phyloP scores from a whole-genome alignment of 441 rosid species.

The Pelargonium cotyledonis region DNA sequence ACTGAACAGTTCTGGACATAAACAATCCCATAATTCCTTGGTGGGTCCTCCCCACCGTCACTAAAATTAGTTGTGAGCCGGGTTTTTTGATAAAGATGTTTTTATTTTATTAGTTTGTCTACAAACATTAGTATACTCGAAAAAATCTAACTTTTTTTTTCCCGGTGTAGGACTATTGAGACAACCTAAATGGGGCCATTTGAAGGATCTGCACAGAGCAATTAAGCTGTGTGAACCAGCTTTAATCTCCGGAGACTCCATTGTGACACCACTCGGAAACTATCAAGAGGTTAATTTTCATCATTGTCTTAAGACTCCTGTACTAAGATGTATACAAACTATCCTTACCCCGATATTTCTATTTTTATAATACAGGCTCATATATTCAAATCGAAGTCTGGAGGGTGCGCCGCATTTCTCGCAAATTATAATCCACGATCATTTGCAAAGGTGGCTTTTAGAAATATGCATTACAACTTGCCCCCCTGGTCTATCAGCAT shows the following conservation, averaged over 20 bases:
- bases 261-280: constrained; percentile 64
- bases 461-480: constrained; percentile 70
- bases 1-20: too few relatives aligned
- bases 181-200: constrained; percentile 97
- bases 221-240: constrained; percentile 86
- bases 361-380: constrained; percentile 57
- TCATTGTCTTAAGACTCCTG: constrained; percentile 7
- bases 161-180: constrained; percentile 56
- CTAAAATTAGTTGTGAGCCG: too few relatives aligned
- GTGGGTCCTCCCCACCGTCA: too few relatives aligned
- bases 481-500: constrained; percentile 99
- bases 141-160: constrained; percentile 9
- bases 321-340: not conserved
- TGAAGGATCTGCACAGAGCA: constrained; percentile 92
- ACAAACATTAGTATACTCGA: constrained; percentile 1
- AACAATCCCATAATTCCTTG: too few relatives aligned
- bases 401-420: constrained; percentile 93
- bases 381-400: constrained; percentile 63
- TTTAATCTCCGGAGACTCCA: constrained; percentile 60
- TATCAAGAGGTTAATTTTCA: constrained; percentile 60
- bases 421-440: constrained; percentile 64
- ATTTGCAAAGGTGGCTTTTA: constrained; percentile 61
- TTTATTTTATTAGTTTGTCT: not conserved
- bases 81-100: not conserved
- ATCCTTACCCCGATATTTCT: not conserved